Evolutionary conservation across 140 eudicot genomes (phyloP).

Genomic region (Ambrosia hybrid): DNA sequence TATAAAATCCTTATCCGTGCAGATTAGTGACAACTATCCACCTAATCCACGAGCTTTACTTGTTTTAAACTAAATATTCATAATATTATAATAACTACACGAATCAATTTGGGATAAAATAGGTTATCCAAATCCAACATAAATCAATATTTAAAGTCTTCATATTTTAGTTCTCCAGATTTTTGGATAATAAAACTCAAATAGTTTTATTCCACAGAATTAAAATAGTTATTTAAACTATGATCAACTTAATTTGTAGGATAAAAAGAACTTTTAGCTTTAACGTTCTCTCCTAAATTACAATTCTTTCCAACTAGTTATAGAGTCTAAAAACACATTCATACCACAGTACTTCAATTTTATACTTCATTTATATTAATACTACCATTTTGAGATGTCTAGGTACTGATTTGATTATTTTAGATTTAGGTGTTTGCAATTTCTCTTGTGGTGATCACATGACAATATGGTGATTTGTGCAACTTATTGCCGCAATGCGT

Average conservation of each 20-base stretch:
- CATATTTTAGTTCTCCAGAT: neutral
- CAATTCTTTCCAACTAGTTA: too few relatives aligned
- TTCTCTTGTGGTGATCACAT: too few relatives aligned
- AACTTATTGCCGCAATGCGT: too few relatives aligned
- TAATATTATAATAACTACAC: neutral
- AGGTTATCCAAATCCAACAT: neutral
- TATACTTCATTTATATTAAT: too few relatives aligned
- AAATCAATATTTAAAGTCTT: neutral
- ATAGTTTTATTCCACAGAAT: neutral
- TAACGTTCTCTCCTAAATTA: neutral
- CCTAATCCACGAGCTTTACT: constrained; percentile 16
- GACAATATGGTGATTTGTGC: too few relatives aligned
- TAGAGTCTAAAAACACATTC: too few relatives aligned
- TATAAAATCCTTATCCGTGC: constrained; percentile 23
- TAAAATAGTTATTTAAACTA: neutral
- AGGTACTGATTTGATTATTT: too few relatives aligned
- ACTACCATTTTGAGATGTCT: too few relatives aligned
- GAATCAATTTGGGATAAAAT: neutral
- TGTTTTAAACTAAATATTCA: neutral
- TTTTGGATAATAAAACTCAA: neutral
- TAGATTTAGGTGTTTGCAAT: too few relatives aligned
- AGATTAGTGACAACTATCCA: constrained; percentile 15
- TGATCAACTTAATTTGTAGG: neutral
- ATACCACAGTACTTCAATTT: too few relatives aligned
- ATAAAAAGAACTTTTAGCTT: neutral